These are phyloP conservation scores for Ceratobasidium sp. DNA, from an alignment of 1,284 basidiomycete genomes.

Conservation along the genomic window DNA sequence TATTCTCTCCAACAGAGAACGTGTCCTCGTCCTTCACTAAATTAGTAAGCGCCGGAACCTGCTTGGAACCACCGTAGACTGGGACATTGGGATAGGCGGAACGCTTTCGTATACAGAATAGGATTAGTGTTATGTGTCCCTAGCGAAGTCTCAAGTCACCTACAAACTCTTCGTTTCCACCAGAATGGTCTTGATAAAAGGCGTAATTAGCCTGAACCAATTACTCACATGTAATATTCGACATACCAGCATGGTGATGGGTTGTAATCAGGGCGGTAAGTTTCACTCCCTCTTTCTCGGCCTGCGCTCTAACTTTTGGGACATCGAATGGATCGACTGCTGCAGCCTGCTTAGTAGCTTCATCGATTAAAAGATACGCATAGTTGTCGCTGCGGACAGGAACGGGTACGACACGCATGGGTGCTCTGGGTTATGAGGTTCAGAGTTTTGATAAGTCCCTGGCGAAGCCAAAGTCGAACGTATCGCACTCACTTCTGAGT, in stretches of 20 bases:
- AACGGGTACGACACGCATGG: constrained; percentile 81
- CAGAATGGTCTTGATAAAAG: constrained; percentile 78
- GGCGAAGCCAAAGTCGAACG: background rate
- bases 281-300: constrained; percentile 74
- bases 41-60: constrained; percentile 76
- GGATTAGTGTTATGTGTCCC: background rate
- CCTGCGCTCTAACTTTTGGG: constrained; percentile 76
- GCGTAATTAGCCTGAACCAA: background rate
- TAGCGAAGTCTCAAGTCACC: constrained; percentile 42
- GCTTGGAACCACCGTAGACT: constrained; percentile 87
- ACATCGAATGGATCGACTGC: constrained; percentile 77
- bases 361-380: constrained; percentile 87
- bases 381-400: constrained; percentile 88
- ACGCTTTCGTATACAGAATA: background rate
- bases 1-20: constrained; percentile 77
- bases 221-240: background rate
- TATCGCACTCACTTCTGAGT: constrained; percentile 6
- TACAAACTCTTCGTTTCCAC: constrained; percentile 78
- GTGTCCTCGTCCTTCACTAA: constrained; percentile 83
- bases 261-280: constrained; percentile 86
- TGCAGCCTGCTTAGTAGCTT: constrained; percentile 75
- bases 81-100: constrained; percentile 72
- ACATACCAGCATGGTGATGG: constrained; percentile 75
- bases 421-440: constrained; percentile 1
- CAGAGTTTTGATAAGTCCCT: background rate